Evolutionary conservation across 1,284 basidiomycete species (phyloP), one percentile per base, ranked within the genome.

Genomic region (Melampsora larici-populina): DNA sequence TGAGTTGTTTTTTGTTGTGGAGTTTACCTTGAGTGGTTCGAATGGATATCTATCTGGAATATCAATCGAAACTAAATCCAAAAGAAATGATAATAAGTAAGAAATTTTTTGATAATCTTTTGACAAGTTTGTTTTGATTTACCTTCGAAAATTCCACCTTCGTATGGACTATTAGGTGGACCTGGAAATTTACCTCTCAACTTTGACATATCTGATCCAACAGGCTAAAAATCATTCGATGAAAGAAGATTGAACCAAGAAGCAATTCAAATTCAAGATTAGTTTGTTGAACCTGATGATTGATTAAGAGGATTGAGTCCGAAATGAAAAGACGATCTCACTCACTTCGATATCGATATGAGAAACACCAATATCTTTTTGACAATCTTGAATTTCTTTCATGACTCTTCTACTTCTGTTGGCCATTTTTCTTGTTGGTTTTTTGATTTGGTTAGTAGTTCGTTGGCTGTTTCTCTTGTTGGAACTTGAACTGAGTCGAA

Each of bases 1-100:
- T n/a, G n/a, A n/a, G n/a, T n/a, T n/a, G n/a, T n/a, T n/a, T n/a
- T n/a, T n/a, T n/a, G n/a, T n/a, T n/a, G n/a, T n/a, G n/a, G n/a
- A n/a, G n/a, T 94, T 94, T 94, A 99, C 98, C 87, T 98, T 97
- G 79, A 97, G 91, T 0, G 96, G 94, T 84, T 95, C 92, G 84
- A 98, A 98, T 5, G 96, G 96, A 65, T 79, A 80, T 26, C 71
- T 40, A 21, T 64, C 63, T 43, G 79, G 79, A 21, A 79, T 72
- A 33, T 78, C 71, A 29, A 80, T 78, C 49, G 78, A 77, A 33
- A 80, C 80, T 70, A 29, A 17, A 78, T 21, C 26, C 18, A 11
- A n/a, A 15, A 21, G 51, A 36, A 71, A 49, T 65, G 65, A 70
- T 75, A 80, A 65, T 63, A n/a, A n/a, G n/a, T n/a, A n/a, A n/a